These are phyloP conservation scores for Spinellus fusiger DNA, from an alignment of 192 early-diverging fungal species.

Conservation along the genomic window DNA sequence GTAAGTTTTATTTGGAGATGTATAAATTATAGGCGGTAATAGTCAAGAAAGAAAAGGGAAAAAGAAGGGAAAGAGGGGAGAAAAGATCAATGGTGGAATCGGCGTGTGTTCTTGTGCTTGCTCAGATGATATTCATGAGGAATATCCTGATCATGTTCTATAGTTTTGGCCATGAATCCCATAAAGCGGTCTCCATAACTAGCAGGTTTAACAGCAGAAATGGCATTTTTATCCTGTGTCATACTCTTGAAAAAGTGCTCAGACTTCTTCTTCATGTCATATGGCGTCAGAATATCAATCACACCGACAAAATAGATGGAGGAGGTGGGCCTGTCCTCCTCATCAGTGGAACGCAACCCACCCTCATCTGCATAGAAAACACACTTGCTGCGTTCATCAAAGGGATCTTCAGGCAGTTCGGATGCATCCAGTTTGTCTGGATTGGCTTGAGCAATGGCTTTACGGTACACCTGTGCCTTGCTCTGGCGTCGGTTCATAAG, in stretches of 20 bases:
- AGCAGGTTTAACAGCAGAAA: conserved; percentile 81
- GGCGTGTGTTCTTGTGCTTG: neutral
- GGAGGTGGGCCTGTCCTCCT: conserved; percentile 56
- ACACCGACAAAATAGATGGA: conserved; percentile 93
- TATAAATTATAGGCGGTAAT: neutral
- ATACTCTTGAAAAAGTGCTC: conserved; percentile 90
- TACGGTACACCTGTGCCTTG: conserved; percentile 48
- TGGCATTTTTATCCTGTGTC: conserved; percentile 68
- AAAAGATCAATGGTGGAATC: neutral
- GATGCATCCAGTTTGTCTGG: conserved; percentile 56
- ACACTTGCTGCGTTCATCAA: conserved; percentile 58
- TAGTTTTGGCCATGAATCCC: conserved; percentile 75
- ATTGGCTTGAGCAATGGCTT: conserved; percentile 52
- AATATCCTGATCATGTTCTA: conserved; percentile 50
- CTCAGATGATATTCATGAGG: conserved; percentile 14
- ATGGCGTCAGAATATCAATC: conserved; percentile 97
- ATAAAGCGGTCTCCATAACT: conserved; percentile 89
- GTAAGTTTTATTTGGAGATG: no score
- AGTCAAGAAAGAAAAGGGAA: neutral
- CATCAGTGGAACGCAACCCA: conserved; percentile 80
- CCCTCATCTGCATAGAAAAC: conserved; percentile 91
- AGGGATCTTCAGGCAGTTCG: conserved; percentile 49
- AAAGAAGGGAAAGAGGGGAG: conserved; percentile 10
- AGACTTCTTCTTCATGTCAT: conserved; percentile 79
- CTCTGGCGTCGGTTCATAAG: conserved; percentile 43